Conservation (phyloP, 768 basidiomycete species). For the Tulasnella sp. region DNA sequence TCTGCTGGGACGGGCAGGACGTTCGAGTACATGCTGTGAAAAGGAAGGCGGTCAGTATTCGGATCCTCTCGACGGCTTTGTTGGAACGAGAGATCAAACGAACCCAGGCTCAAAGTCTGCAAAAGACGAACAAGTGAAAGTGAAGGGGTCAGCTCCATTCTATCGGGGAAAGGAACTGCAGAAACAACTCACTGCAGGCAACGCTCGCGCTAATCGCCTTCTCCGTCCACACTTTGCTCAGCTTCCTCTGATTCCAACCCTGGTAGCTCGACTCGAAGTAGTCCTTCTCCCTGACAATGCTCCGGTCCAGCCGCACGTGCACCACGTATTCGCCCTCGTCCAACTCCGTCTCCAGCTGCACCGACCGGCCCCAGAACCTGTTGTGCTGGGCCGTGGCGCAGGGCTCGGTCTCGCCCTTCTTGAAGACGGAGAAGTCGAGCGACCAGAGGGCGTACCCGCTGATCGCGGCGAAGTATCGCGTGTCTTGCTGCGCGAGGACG, state of each 20-base stretch:
- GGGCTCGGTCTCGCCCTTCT: slow-evolving; percentile 44
- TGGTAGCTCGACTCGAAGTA: slow-evolving; percentile 16
- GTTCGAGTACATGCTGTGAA: background rate
- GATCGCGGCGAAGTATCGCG: slow-evolving; percentile 50
- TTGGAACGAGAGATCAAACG: background rate
- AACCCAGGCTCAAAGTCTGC: slow-evolving; percentile 22
- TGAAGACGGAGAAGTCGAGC: slow-evolving; percentile 52
- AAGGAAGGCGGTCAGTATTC: background rate
- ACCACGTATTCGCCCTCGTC: slow-evolving; percentile 39
- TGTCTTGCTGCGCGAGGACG: slow-evolving; percentile 52
- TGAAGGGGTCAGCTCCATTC: background rate
- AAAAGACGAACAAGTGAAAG: background rate
- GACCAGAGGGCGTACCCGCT: slow-evolving; percentile 47
- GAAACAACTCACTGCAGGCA: slow-evolving; percentile 17
- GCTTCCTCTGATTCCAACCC: slow-evolving; percentile 26
- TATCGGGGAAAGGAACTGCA: background rate
- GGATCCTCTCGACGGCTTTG: no score
- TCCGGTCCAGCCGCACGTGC: slow-evolving; percentile 33
- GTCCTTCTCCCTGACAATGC: slow-evolving; percentile 20
- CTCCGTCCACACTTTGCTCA: slow-evolving; percentile 19
- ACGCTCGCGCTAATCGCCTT: slow-evolving; percentile 24
- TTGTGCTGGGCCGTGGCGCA: slow-evolving; percentile 33
- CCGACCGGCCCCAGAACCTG: slow-evolving; percentile 35
- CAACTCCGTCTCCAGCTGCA: slow-evolving; percentile 33
- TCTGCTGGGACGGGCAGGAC: background rate